Percentiles rank a stretch among this genome's conserved stretches.
phyloP scores from a whole-genome alignment of 2,329 filamentous ascomycete species.

The Elsinoe fawcettii region DNA sequence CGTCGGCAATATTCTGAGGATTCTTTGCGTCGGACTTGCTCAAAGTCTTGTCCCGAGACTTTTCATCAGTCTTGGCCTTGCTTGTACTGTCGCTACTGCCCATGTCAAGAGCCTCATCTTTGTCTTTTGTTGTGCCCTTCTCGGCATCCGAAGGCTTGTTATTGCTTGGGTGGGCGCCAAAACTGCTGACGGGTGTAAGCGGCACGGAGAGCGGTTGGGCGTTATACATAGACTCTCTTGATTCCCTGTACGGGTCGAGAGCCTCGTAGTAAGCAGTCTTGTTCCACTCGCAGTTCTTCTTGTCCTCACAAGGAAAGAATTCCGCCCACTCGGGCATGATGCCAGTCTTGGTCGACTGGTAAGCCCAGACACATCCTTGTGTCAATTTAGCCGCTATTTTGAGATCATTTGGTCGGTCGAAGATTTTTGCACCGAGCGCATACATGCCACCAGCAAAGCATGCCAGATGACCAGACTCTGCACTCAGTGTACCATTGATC shows the following conservation, averaged over 20 bases:
- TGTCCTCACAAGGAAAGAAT: slow-evolving; percentile 37
- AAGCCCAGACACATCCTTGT: slow-evolving; percentile 51
- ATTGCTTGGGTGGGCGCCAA: neutral
- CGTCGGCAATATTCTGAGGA: slow-evolving; percentile 11
- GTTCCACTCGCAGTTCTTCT: slow-evolving; percentile 37
- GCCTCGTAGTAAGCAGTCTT: slow-evolving; percentile 37
- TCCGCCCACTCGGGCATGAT: slow-evolving; percentile 49
- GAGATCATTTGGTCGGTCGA: slow-evolving; percentile 43
- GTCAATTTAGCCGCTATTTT: slow-evolving; percentile 43
- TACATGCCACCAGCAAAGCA: slow-evolving; percentile 52
- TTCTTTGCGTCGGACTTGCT: slow-evolving; percentile 9
- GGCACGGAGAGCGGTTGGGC: neutral
- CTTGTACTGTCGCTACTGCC: neutral
- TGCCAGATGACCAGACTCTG: slow-evolving; percentile 44
- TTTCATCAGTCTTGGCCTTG: neutral
- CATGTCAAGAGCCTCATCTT: neutral
- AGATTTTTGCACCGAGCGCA: slow-evolving; percentile 45
- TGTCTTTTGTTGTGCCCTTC: neutral
- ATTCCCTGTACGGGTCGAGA: slow-evolving; percentile 29
- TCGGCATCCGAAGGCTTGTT: neutral
- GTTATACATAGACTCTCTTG: slow-evolving; percentile 1
- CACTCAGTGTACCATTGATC: slow-evolving; percentile 35
- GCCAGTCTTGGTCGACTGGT: slow-evolving; percentile 41
- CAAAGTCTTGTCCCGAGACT: slow-evolving; percentile 7
- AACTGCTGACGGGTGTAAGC: neutral